Evolutionary conservation across 2,329 filamentous ascomycete species (phyloP).

Genomic region (Diaporthe australafricana): DNA sequence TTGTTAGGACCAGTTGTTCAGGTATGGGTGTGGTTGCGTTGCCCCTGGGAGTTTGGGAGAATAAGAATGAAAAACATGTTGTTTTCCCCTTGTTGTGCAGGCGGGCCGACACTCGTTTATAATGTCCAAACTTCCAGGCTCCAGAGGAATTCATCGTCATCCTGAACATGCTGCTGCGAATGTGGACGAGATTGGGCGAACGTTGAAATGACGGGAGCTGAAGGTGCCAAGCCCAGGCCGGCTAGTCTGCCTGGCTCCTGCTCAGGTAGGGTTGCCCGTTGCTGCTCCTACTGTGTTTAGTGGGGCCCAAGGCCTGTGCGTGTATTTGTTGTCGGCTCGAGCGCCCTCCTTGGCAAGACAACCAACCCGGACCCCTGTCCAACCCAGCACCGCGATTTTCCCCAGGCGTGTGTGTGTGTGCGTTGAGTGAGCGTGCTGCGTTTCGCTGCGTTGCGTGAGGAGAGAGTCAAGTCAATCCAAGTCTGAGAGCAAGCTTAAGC

Average conservation of each 20-base stretch:
- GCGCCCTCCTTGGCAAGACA: conserved; percentile 31
- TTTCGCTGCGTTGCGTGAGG: conserved; percentile 7
- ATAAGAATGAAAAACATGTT: conserved; percentile 25
- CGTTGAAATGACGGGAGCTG: conserved; percentile 15
- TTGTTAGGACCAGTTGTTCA: neutral
- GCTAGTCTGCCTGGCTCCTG: neutral
- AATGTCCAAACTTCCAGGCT: neutral
- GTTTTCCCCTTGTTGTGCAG: neutral
- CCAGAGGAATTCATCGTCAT: conserved; percentile 19
- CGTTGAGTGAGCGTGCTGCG: too few species aligned
- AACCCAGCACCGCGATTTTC: conserved; percentile 35
- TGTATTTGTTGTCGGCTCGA: conserved; percentile 48
- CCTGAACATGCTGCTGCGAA: neutral
- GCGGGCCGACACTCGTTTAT: neutral
- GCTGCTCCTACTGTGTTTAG: conserved; percentile 37
- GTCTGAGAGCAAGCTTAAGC: conserved; percentile 19
- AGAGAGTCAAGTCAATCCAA: conserved; percentile 7
- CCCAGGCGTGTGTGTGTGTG: conserved; percentile 11
- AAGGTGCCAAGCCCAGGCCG: conserved; percentile 3
- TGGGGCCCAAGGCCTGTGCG: conserved; percentile 40
- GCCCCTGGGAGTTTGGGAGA: neutral
- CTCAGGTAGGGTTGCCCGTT: conserved; percentile 28
- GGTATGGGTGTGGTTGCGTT: neutral
- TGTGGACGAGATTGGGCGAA: conserved; percentile 17
- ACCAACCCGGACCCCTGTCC: conserved; percentile 14